Evolutionary conservation across 1,284 basidiomycete genomes (phyloP), one percentile per base, ranked within the genome.

Genomic region (Irpex sp.): DNA sequence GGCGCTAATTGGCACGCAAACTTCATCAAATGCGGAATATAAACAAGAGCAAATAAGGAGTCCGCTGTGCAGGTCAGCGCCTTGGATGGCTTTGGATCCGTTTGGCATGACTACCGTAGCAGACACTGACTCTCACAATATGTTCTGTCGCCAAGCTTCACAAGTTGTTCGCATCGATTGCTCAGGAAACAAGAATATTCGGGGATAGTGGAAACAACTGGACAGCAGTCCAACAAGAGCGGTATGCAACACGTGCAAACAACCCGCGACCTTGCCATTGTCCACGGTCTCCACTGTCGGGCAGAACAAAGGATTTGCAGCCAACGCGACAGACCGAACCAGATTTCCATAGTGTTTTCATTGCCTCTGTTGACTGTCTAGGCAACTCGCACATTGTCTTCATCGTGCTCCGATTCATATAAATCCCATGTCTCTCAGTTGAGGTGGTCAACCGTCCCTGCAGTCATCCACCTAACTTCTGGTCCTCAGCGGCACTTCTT

Each of bases 371-470:
- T 13, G 31, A 55, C 15, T 26, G 53, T 55, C 57, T 64, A 63
- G 65, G 61, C 65, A 57, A 62, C 60, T 53, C 50, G 49, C 65
- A 59, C 70, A 71, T 70, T 71, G 69, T 66, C 60, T n/a, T 46
- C 33, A 43, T 60, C 60, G 43, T 57, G 58, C 57, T 36, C 59
- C 31, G 31, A 33, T 33, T 6, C 6, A 46, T 46, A 46, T 46
- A 13, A 46, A n/a, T 15, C 31, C 31, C 31, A 33, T 33, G 31
- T 33, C 31, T 33, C 31, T 33, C 31, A 0, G 31, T 33, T 33
- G 31, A 33, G 31, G 31, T 33, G 31, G 5, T 33, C 31, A 33
- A 33, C 31, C 31, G 31, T 33, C 31, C 31, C 62, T 59, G 60
- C 60, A 58, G 61, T 65, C 59, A 50, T 33, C 31, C 31, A 33